These are phyloP conservation scores for Eutypella sp. DNA, from an alignment of 2,329 filamentous ascomycete genomes.

Conservation along the genomic window DNA sequence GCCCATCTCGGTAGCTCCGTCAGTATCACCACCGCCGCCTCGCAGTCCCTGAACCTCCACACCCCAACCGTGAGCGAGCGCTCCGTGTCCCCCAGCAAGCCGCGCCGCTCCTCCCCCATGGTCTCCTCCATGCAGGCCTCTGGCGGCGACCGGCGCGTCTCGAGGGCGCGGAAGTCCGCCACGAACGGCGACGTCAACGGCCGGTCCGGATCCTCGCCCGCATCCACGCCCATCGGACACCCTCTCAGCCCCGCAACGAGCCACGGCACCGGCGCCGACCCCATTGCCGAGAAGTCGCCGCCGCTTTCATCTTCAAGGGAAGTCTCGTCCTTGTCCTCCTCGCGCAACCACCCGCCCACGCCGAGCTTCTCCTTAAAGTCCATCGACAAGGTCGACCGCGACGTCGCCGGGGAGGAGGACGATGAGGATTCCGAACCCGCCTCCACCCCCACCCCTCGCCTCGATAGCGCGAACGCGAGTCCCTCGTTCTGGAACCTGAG, in stretches of 20 bases:
- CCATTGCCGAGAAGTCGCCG: conserved; percentile 4
- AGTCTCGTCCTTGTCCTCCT: conserved; percentile 15
- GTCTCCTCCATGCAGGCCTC: conserved; percentile 19
- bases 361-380: conserved; percentile 51
- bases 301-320: conserved; percentile 14
- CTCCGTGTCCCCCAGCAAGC: conserved; percentile 51
- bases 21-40: conserved; percentile 28
- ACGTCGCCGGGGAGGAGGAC: conserved; percentile 29
- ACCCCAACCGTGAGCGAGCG: conserved; percentile 45
- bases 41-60: conserved; percentile 17
- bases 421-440: too few species aligned
- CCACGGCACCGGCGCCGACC: conserved; percentile 15
- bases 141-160: conserved; percentile 35
- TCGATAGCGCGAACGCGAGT: conserved; percentile 34
- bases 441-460: too few species aligned
- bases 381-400: conserved; percentile 35
- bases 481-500: conserved; percentile 55
- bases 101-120: conserved; percentile 31
- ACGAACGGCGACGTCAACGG: conserved; percentile 26
- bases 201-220: conserved; percentile 8
- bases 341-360: conserved; percentile 43
- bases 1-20: conserved; percentile 24
- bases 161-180: conserved; percentile 41
- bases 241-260: conserved; percentile 38
- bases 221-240: conserved; percentile 11